Evolutionary conservation across 1,139 yeast species (phyloP).

Genomic region (Groenewaldozyma auringiensis): DNA sequence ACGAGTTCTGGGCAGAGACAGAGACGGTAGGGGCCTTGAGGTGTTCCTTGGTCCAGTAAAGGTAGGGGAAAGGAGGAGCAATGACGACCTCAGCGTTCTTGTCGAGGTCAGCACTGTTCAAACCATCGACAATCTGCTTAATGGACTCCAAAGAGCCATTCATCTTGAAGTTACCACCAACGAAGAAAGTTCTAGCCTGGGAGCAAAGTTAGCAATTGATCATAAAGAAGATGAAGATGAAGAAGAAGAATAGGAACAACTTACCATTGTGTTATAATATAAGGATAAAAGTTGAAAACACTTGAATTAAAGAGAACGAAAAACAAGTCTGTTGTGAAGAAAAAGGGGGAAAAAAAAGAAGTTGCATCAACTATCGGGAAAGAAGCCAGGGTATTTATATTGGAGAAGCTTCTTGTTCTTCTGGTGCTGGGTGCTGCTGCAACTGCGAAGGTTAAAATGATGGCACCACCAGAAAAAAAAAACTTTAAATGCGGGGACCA

Average conservation of each 20-base stretch:
- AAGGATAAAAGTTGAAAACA: constrained; percentile 3
- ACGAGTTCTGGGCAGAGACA: constrained; percentile 88
- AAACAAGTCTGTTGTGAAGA: too few relatives aligned
- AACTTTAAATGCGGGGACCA: neutral
- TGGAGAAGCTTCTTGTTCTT: too few relatives aligned
- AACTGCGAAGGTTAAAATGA: neutral
- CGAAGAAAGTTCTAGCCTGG: constrained; percentile 84
- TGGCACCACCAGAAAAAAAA: too few relatives aligned
- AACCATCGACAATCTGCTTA: constrained; percentile 70
- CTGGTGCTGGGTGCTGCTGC: too few relatives aligned
- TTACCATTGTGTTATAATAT: neutral
- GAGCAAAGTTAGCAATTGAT: neutral
- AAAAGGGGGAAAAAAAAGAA: neutral
- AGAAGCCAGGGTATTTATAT: neutral
- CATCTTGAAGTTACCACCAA: constrained; percentile 98
- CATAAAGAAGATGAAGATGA: constrained; percentile 3
- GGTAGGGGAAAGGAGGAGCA: constrained; percentile 94
- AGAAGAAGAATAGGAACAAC: constrained; percentile 6
- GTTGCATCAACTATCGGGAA: neutral
- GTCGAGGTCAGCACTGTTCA: constrained; percentile 73
- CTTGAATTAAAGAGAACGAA: neutral
- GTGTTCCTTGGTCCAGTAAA: constrained; percentile 66
- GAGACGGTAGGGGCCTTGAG: constrained; percentile 61
- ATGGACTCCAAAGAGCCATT: constrained; percentile 90
- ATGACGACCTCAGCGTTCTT: constrained; percentile 79